Evolutionary conservation across 768 basidiomycete species (phyloP), one percentile per base, ranked within the genome.

Genomic region (Cyathus striatus): DNA sequence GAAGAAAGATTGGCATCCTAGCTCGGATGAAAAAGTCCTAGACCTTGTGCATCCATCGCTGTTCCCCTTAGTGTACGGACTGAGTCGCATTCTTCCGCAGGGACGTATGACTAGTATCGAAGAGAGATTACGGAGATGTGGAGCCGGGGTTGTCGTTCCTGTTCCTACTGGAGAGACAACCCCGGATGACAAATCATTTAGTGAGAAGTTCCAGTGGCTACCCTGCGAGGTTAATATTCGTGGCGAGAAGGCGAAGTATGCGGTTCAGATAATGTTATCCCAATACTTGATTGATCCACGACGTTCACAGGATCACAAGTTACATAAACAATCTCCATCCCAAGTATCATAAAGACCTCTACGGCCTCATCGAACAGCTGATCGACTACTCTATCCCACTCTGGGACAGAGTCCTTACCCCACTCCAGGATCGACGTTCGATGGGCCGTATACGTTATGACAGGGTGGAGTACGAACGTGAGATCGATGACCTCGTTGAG

Each of bases 1-100:
- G 0, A 18, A 59, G 41, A 59, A 60, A 22, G 70, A 74, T 49
- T 74, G 72, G 72, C 70, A 72, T 47, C 72, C 70, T 3, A 58
- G 62, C 6, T 67, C 68, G 1, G 52, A 72, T 42, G 50, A 56
- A 3, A 64, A 60, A 33, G 72, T 72, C 0, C 62, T 72, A 12
- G 68, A 72, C 43, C 59, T 72, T 25, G 64, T 71, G 1, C 69
- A 73, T 37, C 70, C 71, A 34, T 63, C 69, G 6, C 59, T 72
- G 2, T 72, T 59, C 49, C 59, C 57, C 18, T 27, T 71, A 0
- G 53, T 62, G 9, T 68, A 69, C 42, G 61, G 55, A 13, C 54
- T 50, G n/a, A 62, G 58, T 0, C 30, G 40, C 12, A 47, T 51
- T 24, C 37, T 54, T 5, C 26, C 7, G 26, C 18, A 38, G 26